phyloP scores from a whole-genome alignment of 306 rosid genomes.

The Inga laurina region DNA sequence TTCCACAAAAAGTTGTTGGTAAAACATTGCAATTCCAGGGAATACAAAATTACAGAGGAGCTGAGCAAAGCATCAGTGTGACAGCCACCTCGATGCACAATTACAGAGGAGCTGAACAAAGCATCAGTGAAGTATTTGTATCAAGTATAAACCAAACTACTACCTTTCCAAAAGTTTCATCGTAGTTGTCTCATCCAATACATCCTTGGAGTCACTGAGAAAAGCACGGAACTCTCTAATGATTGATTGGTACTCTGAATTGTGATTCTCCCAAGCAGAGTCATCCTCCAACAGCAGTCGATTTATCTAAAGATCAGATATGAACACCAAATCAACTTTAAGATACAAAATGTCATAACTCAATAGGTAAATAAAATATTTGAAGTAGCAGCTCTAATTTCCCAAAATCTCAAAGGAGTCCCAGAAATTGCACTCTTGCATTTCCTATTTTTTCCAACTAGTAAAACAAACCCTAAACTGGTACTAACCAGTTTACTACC shows the following conservation, averaged over 20 bases:
- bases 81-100: conserved; percentile 5
- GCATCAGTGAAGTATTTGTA: conserved; percentile 24
- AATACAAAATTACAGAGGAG: conserved; percentile 6
- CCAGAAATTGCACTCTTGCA: conserved; percentile 5
- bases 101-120: conserved; percentile 2
- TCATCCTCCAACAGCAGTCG: conserved; percentile 95
- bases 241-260: conserved; percentile 77
- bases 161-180: conserved; percentile 94
- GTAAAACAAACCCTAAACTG: conserved; percentile 9
- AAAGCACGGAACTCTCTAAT: conserved; percentile 88
- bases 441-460: conserved; percentile 5
- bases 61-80: background rate
- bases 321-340: conserved; percentile 33
- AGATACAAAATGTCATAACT: conserved; percentile 22
- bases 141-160: conserved; percentile 32
- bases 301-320: conserved; percentile 65
- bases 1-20: conserved; percentile 16
- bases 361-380: conserved; percentile 24
- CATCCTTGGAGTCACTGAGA: conserved; percentile 93
- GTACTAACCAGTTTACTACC: conserved; percentile 4
- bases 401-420: conserved; percentile 2
- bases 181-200: conserved; percentile 91
- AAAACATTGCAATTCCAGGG: background rate
- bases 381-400: conserved; percentile 19
- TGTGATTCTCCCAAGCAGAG: conserved; percentile 62